Conservation (phyloP, 257 asterid genomes). For the Solanum chiquidenum region DNA sequence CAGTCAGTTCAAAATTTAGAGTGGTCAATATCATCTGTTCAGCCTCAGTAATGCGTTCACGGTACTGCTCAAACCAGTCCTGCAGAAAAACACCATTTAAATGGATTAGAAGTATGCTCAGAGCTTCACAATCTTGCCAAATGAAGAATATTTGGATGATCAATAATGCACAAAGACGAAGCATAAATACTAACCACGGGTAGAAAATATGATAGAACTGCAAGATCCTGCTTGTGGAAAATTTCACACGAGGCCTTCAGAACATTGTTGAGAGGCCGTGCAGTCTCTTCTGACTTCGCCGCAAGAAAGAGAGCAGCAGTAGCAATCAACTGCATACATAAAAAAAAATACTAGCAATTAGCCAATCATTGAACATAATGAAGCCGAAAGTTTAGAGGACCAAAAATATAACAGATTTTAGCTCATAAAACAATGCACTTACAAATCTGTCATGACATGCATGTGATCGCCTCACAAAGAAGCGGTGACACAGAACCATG, state of each 20-base stretch:
- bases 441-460: slow-evolving; percentile 97
- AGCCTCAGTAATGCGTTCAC: slow-evolving; percentile 76
- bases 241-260: slow-evolving; percentile 67
- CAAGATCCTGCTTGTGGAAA: slow-evolving; percentile 64
- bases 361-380: slow-evolving; percentile 7
- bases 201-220: slow-evolving; percentile 49
- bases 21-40: slow-evolving; percentile 86
- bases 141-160: neutral
- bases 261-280: slow-evolving; percentile 77
- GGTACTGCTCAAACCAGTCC: slow-evolving; percentile 97
- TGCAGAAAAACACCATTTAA: slow-evolving; percentile 20
- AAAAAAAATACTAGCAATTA: slow-evolving; percentile 2
- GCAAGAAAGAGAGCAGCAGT: slow-evolving; percentile 89
- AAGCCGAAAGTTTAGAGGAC: neutral
- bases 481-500: slow-evolving; percentile 93
- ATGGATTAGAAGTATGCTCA: neutral
- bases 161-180: neutral
- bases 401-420: neutral
- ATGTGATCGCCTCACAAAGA: slow-evolving; percentile 83
- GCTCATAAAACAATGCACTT: slow-evolving; percentile 12
- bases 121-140: neutral
- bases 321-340: slow-evolving; percentile 66
- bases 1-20: slow-evolving; percentile 84
- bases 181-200: slow-evolving; percentile 56
- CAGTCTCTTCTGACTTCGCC: slow-evolving; percentile 89